Conservation (phyloP, 169 alveolate species). For the Sarcocystis neurona region DNA sequence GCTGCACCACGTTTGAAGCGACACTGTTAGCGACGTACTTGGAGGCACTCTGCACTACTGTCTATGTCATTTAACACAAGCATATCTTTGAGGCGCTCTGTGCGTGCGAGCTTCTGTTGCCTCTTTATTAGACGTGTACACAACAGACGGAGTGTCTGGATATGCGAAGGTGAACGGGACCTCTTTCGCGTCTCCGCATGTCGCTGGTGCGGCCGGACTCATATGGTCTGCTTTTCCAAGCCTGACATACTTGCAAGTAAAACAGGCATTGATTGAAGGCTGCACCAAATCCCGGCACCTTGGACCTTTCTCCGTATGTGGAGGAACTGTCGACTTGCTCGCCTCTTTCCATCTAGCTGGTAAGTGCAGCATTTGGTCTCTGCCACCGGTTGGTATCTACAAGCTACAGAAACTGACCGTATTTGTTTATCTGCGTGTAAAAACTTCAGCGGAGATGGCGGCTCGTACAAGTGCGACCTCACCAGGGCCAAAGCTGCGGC, state of each 20-base stretch:
- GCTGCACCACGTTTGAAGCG: too few relatives aligned
- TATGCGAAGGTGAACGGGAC: constrained; percentile 69
- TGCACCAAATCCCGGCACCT: constrained; percentile 58
- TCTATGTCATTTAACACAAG: too few relatives aligned
- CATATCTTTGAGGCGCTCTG: too few relatives aligned
- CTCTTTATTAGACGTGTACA: constrained; percentile 32
- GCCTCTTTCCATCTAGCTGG: constrained; percentile 56
- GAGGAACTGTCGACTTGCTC: constrained; percentile 48
- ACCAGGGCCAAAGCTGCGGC: neutral
- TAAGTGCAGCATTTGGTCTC: neutral
- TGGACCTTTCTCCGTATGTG: constrained; percentile 36
- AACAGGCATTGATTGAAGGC: constrained; percentile 68
- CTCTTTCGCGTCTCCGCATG: constrained; percentile 74
- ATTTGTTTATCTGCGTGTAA: neutral
- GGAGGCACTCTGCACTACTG: too few relatives aligned
- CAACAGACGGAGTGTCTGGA: constrained; percentile 49
- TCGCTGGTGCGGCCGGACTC: constrained; percentile 72
- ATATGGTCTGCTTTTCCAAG: constrained; percentile 74
- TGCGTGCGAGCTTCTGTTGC: constrained; percentile 3
- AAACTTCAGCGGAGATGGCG: neutral
- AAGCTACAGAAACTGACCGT: neutral
- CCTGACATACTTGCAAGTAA: constrained; percentile 61
- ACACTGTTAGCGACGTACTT: too few relatives aligned
- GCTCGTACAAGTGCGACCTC: neutral
- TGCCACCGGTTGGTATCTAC: neutral